Evolutionary conservation across 345 rosid genomes (phyloP).

Genomic region (Citrus inodora): DNA sequence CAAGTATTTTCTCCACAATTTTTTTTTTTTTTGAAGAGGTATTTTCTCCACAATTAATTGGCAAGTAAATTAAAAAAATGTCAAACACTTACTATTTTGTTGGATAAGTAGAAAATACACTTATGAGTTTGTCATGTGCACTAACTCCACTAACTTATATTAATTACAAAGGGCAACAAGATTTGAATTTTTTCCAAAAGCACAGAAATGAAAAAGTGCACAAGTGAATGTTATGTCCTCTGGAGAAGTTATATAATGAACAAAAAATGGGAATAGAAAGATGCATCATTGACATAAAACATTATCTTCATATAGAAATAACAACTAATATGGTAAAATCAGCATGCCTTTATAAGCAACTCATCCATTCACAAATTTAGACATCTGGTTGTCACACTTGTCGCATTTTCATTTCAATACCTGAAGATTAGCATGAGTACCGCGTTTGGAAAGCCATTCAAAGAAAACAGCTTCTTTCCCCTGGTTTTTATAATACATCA

Average conservation of each 20-base stretch:
- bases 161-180: background rate
- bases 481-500: constrained; percentile 55
- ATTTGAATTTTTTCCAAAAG: background rate
- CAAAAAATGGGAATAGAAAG: background rate
- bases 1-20: background rate
- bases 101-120: background rate
- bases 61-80: background rate
- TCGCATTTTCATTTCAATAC: constrained; percentile 27
- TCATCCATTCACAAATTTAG: background rate
- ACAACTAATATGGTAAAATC: background rate
- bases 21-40: background rate
- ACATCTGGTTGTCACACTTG: background rate
- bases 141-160: background rate
- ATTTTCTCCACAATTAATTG: background rate
- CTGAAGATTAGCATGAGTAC: constrained; percentile 92
- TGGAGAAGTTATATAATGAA: background rate
- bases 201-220: background rate
- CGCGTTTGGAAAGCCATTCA: constrained; percentile 75
- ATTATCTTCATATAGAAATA: background rate
- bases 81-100: background rate
- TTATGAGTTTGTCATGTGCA: background rate
- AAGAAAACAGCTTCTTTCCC: constrained; percentile 77
- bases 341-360: background rate
- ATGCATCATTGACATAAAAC: background rate
- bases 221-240: background rate